Conservation (phyloP, 768 basidiomycete species). For the Naganishia onofrii region DNA sequence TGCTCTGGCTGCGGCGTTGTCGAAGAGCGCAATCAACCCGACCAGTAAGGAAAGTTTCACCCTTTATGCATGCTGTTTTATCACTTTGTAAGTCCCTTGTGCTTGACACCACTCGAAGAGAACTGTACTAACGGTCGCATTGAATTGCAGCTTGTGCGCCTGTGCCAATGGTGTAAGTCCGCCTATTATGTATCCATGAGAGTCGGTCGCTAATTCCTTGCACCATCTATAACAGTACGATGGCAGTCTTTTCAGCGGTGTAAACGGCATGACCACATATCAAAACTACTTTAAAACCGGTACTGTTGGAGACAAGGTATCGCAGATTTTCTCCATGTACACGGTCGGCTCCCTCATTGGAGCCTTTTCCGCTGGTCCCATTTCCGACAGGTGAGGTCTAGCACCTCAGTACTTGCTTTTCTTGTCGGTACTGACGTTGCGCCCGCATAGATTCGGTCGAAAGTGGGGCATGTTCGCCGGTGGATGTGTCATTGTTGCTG, state of each 20-base stretch:
- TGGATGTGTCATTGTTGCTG: slow-evolving; percentile 44
- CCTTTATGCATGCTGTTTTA: slow-evolving; percentile 23
- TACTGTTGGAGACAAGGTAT: slow-evolving; percentile 33
- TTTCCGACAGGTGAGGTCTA: slow-evolving; percentile 4
- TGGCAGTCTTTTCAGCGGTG: slow-evolving; percentile 39
- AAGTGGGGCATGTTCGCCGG: slow-evolving; percentile 17
- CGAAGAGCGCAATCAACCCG: slow-evolving; percentile 3
- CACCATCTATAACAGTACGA: slow-evolving; percentile 31
- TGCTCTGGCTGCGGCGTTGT: slow-evolving; percentile 14
- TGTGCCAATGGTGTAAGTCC: slow-evolving; percentile 26
- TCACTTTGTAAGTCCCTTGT: neutral
- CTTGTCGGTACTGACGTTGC: neutral
- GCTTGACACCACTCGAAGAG: neutral
- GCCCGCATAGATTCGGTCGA: neutral
- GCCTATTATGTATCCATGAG: neutral
- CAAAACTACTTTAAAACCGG: slow-evolving; percentile 36
- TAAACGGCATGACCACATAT: slow-evolving; percentile 39
- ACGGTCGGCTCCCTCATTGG: slow-evolving; percentile 28
- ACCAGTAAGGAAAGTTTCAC: slow-evolving; percentile 9
- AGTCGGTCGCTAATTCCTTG: neutral
- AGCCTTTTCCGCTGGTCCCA: slow-evolving; percentile 24
- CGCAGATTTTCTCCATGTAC: slow-evolving; percentile 40
- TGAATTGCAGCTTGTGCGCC: slow-evolving; percentile 3
- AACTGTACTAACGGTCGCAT: neutral
- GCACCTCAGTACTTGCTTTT: neutral